A percentile compares a stretch with the other conserved stretches of the same genome.
Evolutionary conservation across 176 grass and related monocot species (phyloP).

Genomic region (Tillandsia fasciculata): DNA sequence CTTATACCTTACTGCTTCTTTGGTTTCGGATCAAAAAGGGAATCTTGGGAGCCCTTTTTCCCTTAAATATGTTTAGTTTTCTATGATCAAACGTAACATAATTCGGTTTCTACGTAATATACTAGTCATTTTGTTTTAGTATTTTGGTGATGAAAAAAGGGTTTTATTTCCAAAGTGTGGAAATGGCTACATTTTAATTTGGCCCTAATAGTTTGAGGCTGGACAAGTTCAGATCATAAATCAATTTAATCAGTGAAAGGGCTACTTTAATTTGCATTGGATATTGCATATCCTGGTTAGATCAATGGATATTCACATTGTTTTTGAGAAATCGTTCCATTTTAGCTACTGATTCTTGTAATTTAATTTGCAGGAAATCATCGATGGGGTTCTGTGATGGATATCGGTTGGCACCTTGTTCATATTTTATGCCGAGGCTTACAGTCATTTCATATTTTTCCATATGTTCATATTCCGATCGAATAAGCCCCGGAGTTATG

Average conservation of each 20-base stretch:
- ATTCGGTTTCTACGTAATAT: too few relatives aligned
- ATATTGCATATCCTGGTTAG: too few relatives aligned
- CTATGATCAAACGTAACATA: neutral
- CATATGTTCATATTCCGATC: neutral
- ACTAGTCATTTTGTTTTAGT: too few relatives aligned
- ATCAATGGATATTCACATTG: too few relatives aligned
- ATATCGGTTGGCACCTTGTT: neutral
- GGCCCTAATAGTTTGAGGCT: too few relatives aligned
- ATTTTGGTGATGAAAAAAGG: too few relatives aligned
- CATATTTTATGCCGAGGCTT: neutral
- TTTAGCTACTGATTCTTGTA: neutral
- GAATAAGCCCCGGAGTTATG: neutral
- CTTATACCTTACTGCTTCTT: neutral
- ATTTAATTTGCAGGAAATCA: slow-evolving; percentile 8
- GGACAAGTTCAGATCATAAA: too few relatives aligned
- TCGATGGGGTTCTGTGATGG: slow-evolving; percentile 8
- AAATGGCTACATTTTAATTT: too few relatives aligned
- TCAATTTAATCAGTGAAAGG: too few relatives aligned
- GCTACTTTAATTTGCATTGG: too few relatives aligned
- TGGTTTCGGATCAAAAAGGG: neutral
- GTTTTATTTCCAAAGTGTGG: too few relatives aligned
- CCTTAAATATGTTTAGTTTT: neutral
- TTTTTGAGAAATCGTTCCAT: neutral
- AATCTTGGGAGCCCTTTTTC: neutral
- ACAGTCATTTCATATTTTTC: slow-evolving; percentile 12